Evolutionary conservation across 148 eudicot genomes (phyloP), one percentile per base, ranked within the genome.

Genomic region (Tetragonia tetragonoides): DNA sequence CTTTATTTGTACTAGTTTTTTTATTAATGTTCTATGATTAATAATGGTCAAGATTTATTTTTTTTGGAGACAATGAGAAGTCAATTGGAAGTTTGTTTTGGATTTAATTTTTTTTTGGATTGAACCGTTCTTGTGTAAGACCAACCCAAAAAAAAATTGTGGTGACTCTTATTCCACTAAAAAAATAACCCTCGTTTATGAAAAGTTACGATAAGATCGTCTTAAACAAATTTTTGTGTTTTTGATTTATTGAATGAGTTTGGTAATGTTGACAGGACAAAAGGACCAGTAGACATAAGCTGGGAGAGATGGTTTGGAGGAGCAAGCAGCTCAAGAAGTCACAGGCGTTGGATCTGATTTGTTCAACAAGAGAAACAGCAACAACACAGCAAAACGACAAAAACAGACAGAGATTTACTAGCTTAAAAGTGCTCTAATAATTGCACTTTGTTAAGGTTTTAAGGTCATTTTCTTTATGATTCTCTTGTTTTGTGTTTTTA

Each of bases 261-360:
- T 8, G 4, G 4, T 44, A 44, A 3, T 44, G 4, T 8, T 4
- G 47, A 44, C 77, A 85, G 87, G 78, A 82, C 83, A 34, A 85
- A 41, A 68, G 87, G 87, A n/a, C 85, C 87, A 11, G 77, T 77
- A 10, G 87, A 85, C 70, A 78, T 61, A 66, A 80, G 76, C 38
- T 85, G 87, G 87, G 87, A 85, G 39, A 80, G 87, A 60, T 85
- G 87, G 87, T 85, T 85, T 73, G 85, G 87, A n/a, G 87, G 83
- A 66, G 81, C 77, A 24, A 70, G 75, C 44, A 80, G 79, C 60
- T 85, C 87, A 49, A 75, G 83, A 61, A 83, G 79, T 82, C 73
- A 82, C 79, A 64, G 87, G 65, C 82, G 87, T 28, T 84, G 87
- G 87, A 84, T 84, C 62, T 82, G 68, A 77, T 60, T 67, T 17